phyloP scores from a whole-genome alignment of 257 asterid species.

The Ajuga chamaepitys region DNA sequence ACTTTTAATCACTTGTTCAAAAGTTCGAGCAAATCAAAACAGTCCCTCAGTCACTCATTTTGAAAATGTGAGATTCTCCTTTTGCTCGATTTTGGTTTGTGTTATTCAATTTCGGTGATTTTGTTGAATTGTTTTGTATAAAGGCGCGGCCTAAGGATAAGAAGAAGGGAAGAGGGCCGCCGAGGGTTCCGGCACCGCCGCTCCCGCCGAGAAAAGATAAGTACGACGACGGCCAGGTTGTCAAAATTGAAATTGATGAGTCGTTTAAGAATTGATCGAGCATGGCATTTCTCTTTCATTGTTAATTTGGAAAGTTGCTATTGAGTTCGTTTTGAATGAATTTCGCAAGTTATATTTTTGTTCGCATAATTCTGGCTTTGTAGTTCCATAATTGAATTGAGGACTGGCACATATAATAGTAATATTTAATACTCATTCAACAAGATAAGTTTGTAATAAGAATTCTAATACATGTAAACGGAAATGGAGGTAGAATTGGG shows the following conservation, averaged over 20 bases:
- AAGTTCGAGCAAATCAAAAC: too few relatives aligned
- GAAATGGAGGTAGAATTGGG: too few relatives aligned
- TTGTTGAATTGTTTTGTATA: neutral
- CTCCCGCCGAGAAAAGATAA: slow-evolving; percentile 81
- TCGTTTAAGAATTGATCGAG: slow-evolving; percentile 17
- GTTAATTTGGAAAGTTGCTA: neutral
- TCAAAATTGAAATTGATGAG: slow-evolving; percentile 73
- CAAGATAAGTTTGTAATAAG: too few relatives aligned
- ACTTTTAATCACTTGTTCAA: too few relatives aligned
- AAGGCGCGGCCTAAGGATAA: slow-evolving; percentile 89
- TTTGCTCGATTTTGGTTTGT: too few relatives aligned
- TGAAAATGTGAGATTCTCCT: slow-evolving; percentile 65
- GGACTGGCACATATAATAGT: too few relatives aligned
- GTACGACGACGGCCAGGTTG: slow-evolving; percentile 75
- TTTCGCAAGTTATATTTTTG: too few relatives aligned
- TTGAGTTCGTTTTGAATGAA: too few relatives aligned
- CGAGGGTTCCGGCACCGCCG: slow-evolving; percentile 86
- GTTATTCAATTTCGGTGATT: neutral
- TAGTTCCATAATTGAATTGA: too few relatives aligned
- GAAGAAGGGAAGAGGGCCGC: slow-evolving; percentile 95
- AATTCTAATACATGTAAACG: too few relatives aligned
- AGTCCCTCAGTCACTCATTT: slow-evolving; percentile 83
- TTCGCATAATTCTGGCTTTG: too few relatives aligned
- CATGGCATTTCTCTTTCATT: neutral
- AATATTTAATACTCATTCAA: too few relatives aligned